These are phyloP conservation scores for Aspergillus arachidicola DNA, from an alignment of 2,329 filamentous ascomycete genomes.

Conservation along the genomic window DNA sequence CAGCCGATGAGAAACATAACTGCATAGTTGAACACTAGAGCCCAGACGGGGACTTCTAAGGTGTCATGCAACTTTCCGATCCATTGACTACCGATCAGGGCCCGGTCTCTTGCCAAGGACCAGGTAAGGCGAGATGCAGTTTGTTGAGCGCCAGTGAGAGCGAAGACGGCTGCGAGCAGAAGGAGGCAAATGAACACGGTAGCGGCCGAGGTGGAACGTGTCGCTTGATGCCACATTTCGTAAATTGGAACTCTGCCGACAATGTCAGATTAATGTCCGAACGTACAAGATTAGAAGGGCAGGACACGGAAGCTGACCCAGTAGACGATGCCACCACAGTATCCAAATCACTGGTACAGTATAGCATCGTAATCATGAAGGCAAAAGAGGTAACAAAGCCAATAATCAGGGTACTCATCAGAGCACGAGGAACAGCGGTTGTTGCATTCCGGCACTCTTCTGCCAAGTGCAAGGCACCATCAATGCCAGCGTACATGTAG, in stretches of 20 bases:
- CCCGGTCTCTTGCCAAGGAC: slow-evolving; percentile 30
- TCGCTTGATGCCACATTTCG: slow-evolving; percentile 17
- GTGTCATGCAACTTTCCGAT: slow-evolving; percentile 19
- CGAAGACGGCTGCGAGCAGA: slow-evolving; percentile 5
- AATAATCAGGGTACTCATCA: slow-evolving; percentile 32
- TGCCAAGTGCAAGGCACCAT: slow-evolving; percentile 37
- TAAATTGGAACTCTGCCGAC: slow-evolving; percentile 10
- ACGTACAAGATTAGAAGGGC: background rate
- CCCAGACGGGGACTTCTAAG: slow-evolving; percentile 27
- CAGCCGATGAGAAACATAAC: slow-evolving; percentile 30
- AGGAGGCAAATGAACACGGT: slow-evolving; percentile 13
- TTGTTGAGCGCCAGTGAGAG: slow-evolving; percentile 29
- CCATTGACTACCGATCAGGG: slow-evolving; percentile 18
- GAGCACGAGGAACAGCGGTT: slow-evolving; percentile 32
- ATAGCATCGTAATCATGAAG: slow-evolving; percentile 37
- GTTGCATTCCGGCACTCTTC: slow-evolving; percentile 40
- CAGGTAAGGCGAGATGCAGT: slow-evolving; percentile 33
- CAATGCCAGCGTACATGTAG: slow-evolving; percentile 40
- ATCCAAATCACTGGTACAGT: slow-evolving; percentile 31
- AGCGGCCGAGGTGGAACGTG: slow-evolving; percentile 2
- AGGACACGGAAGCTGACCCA: slow-evolving; percentile 19
- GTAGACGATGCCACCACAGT: slow-evolving; percentile 21
- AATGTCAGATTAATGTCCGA: slow-evolving; percentile 20
- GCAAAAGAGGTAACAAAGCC: slow-evolving; percentile 31
- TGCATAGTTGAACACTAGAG: slow-evolving; percentile 21